Evolutionary conservation across 208 protist species (phyloP), one percentile per base, ranked within the genome.

Genomic region (Trypanosoma avium): DNA sequence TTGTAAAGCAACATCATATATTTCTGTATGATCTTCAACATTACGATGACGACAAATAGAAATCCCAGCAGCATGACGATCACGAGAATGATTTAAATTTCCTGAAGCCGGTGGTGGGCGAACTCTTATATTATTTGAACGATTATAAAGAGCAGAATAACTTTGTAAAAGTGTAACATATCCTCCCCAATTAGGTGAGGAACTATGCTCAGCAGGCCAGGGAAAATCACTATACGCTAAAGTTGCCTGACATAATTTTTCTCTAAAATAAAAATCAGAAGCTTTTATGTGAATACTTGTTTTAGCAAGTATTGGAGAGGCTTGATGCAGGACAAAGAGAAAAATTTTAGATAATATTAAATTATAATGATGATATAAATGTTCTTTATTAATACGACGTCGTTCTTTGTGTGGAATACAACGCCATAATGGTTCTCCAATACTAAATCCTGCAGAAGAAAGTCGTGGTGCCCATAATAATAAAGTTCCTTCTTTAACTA

Each of bases 361-460:
- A 13, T 73, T 32, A 38, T 73, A 73, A 35, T 40, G 67, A 46
- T 73, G 67, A 32, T 65, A 65, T 9, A 73, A 35, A 32, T 57
- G 40, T 48, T 35, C 21, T 24, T 63, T 54, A 10, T 67, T 45
- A 29, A 57, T 73, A 4, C 15, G 15, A 4, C 33, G 30, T 27
- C 67, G 58, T 13, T 65, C 52, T 46, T 13, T 48, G 1, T 30
- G 40, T 30, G 79, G 77, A 8, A 90, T 61, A 57, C 79, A 86
- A 21, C 80, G 80, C 53, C 72, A 72, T 17, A 90, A 63, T 7
- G 83, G 79, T 32, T 89, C 75, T 22, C 84, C 84, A 21, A 90
- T 61, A 15, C 58, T 68, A 19, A 68, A 33, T n/a, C 80, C 75
- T 58, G 75, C 68, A 26, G 80, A 80, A 15, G 84, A 90, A 21